Evolutionary conservation across 331 rosid species (phyloP), one percentile per base, ranked within the genome.

Genomic region (Spiraea crenata): DNA sequence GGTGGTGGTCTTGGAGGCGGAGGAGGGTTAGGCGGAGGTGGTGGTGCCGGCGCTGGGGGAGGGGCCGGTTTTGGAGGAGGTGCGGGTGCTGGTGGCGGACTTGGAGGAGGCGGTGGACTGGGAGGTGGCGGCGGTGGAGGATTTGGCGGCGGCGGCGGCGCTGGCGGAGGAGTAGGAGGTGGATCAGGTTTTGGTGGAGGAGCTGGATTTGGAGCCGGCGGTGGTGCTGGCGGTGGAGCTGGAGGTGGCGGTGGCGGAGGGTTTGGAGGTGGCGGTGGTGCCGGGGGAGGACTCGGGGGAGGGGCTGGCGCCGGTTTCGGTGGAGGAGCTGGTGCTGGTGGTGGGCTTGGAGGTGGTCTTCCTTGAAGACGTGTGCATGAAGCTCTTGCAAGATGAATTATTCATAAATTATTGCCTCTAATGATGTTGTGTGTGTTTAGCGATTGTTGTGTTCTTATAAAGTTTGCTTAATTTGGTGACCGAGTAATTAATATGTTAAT

Each of bases 311-410:
- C 78, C 19, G 85, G 88, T 40, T 65, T 63, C 17, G 80, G 86
- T 10, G 78, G 75, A 14, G 82, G 79, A 55, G 82, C 79, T 11
- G 88, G 88, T 5, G 71, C 79, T 17, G 88, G 88, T 5, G 88
- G 85, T 19, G 89, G 89, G 20, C 14, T 79, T 39, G 86, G 85
- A 9, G 71, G 89, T 49, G 89, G 86, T 65, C 51, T 80, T 12
- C 85, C 87, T 41, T 83, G 76, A 83, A 64, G 42, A 34, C 42
- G 42, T 31, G 45, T 34, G 55, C 34, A 57, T 46, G 7, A 9
- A 5, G 50, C 34, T 34, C 40, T 46, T 38, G 65, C 56, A 57
- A 25, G 31, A 25, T 25, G 31, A 25, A 25, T 25, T 25, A 25
- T 25, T 25, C 1, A 25, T 25, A 25, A 25, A 25, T 25, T 25